phyloP scores from a whole-genome alignment of 2,329 filamentous ascomycete genomes.

The Proliferodiscus dingleyae region DNA sequence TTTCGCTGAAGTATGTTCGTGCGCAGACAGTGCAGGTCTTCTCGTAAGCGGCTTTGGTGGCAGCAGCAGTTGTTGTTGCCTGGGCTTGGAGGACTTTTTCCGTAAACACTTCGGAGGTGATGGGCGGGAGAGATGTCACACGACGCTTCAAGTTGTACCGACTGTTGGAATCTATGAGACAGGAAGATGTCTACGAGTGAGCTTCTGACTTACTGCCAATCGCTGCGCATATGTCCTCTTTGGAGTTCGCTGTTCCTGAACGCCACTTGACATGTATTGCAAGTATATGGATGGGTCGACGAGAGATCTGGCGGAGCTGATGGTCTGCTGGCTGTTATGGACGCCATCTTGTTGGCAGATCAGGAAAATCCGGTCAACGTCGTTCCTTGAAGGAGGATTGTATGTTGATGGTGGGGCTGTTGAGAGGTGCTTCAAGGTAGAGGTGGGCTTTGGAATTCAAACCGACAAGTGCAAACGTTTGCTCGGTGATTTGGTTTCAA shows the following conservation, averaged over 20 bases:
- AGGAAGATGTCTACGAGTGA: background rate
- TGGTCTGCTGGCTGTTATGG: slow-evolving; percentile 38
- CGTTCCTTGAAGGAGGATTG: background rate
- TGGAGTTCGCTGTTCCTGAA: slow-evolving; percentile 93
- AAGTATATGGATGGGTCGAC: slow-evolving; percentile 82
- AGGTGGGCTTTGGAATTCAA: too few relatives aligned
- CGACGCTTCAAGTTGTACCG: slow-evolving; percentile 95
- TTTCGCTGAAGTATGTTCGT: slow-evolving; percentile 94
- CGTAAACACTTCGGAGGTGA: slow-evolving; percentile 87
- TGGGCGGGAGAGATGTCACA: slow-evolving; percentile 83
- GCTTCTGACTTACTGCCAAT: slow-evolving; percentile 79
- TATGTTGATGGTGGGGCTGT: background rate
- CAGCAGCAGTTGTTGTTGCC: slow-evolving; percentile 75
- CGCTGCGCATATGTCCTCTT: slow-evolving; percentile 92
- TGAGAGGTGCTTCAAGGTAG: too few relatives aligned
- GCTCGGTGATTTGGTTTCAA: too few relatives aligned
- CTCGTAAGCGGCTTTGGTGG: slow-evolving; percentile 84
- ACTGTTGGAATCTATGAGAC: slow-evolving; percentile 41
- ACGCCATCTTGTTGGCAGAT: slow-evolving; percentile 51
- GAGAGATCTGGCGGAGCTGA: slow-evolving; percentile 31
- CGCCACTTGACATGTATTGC: slow-evolving; percentile 96
- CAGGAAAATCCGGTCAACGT: too few relatives aligned
- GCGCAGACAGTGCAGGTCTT: slow-evolving; percentile 76
- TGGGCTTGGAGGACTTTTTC: slow-evolving; percentile 94
- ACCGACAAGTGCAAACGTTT: too few relatives aligned